phyloP scores from a whole-genome alignment of 306 rosid genomes.

The Datisca glomerata region DNA sequence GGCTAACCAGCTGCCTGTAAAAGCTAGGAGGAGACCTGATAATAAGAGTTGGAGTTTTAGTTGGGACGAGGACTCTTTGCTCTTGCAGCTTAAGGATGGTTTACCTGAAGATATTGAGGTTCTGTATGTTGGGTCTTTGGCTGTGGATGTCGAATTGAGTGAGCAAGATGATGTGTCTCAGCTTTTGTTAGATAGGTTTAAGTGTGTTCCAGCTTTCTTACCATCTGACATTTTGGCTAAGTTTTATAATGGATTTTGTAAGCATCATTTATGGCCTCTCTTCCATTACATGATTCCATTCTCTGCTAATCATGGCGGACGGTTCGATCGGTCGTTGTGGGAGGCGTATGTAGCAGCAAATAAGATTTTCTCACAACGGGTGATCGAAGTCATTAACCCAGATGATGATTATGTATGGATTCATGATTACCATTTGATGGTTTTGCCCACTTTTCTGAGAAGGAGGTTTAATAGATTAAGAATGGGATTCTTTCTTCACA shows the following conservation, averaged over 20 bases:
- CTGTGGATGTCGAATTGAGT: slow-evolving; percentile 26
- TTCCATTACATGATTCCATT: slow-evolving; percentile 66
- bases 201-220: slow-evolving; percentile 56
- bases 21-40: slow-evolving; percentile 43
- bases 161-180: slow-evolving; percentile 59
- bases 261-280: slow-evolving; percentile 61
- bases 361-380: slow-evolving; percentile 52
- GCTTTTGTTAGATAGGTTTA: slow-evolving; percentile 46
- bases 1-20: slow-evolving; percentile 47
- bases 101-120: slow-evolving; percentile 57
- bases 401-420: slow-evolving; percentile 66
- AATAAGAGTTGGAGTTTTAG: slow-evolving; percentile 50
- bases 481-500: slow-evolving; percentile 59
- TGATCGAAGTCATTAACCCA: slow-evolving; percentile 52
- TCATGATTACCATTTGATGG: slow-evolving; percentile 66
- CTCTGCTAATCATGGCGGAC: slow-evolving; percentile 44
- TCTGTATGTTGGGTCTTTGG: slow-evolving; percentile 52
- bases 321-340: slow-evolving; percentile 58
- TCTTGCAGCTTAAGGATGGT: slow-evolving; percentile 46
- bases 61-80: slow-evolving; percentile 52
- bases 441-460: slow-evolving; percentile 53
- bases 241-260: slow-evolving; percentile 60
- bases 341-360: slow-evolving; percentile 66
- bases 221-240: slow-evolving; percentile 34
- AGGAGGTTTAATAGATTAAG: slow-evolving; percentile 51